Conservation (phyloP, 2,329 filamentous ascomycete species). For the Xylariaceae sp. region DNA sequence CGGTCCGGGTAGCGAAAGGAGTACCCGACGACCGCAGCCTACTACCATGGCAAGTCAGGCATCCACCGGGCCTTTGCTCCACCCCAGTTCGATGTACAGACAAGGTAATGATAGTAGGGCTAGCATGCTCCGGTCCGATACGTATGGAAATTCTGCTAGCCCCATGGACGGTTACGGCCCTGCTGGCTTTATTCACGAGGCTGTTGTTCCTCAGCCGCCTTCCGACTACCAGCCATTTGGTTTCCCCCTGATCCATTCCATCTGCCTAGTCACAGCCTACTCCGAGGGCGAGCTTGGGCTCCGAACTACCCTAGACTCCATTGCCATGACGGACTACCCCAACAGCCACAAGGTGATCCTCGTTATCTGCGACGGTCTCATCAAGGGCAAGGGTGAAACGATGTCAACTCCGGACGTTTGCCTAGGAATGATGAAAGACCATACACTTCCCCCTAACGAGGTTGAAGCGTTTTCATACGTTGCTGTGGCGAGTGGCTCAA, state of each 20-base stretch:
- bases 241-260: slow-evolving; percentile 89
- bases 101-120: slow-evolving; percentile 67
- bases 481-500: slow-evolving; percentile 91
- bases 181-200: slow-evolving; percentile 93
- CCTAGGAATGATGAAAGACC: slow-evolving; percentile 93
- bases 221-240: slow-evolving; percentile 98
- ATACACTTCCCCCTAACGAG: slow-evolving; percentile 78
- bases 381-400: slow-evolving; percentile 91
- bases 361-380: slow-evolving; percentile 95
- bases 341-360: slow-evolving; percentile 99
- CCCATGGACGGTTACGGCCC: slow-evolving; percentile 77
- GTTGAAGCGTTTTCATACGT: slow-evolving; percentile 95
- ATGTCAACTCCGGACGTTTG: slow-evolving; percentile 89
- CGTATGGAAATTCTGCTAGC: slow-evolving; percentile 60
- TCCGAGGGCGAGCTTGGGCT: slow-evolving; percentile 94
- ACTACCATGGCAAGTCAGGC: slow-evolving; percentile 96
- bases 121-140: slow-evolving; percentile 69
- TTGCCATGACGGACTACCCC: slow-evolving; percentile 97
- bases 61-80: slow-evolving; percentile 74
- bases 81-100: slow-evolving; percentile 75
- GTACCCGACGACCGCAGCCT: slow-evolving; percentile 60
- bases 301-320: slow-evolving; percentile 91
- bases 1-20: slow-evolving; percentile 66
- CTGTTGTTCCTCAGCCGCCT: slow-evolving; percentile 94
- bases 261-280: slow-evolving; percentile 95